These are phyloP conservation scores for Pseudozyma sp. DNA, from an alignment of 1,284 basidiomycete species.

Conservation along the genomic window DNA sequence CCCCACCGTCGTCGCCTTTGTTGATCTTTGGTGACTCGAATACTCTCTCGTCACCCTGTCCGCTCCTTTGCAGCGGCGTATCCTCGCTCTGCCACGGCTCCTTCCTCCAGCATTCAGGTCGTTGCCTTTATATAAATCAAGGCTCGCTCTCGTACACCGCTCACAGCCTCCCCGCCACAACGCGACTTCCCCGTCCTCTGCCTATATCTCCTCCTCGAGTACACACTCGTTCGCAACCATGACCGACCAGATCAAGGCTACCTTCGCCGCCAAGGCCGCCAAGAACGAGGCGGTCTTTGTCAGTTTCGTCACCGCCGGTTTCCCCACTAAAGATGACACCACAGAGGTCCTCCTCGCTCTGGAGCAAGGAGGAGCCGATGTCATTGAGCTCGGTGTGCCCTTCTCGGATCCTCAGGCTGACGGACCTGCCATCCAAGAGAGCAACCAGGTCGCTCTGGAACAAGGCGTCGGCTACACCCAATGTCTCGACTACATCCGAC, in stretches of 20 bases:
- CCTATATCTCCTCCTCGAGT: neutral
- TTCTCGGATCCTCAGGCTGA: conserved; percentile 98
- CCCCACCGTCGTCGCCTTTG: conserved; percentile 18
- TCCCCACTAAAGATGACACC: conserved; percentile 73
- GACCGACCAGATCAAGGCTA: conserved; percentile 61
- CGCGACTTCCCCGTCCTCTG: neutral
- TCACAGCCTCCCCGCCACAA: conserved; percentile 8
- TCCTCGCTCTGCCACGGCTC: conserved; percentile 4
- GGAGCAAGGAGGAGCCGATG: conserved; percentile 90
- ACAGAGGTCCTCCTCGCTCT: conserved; percentile 89
- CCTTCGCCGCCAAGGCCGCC: conserved; percentile 57
- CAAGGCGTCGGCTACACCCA: conserved; percentile 62
- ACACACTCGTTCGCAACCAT: conserved; percentile 28
- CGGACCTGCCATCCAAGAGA: conserved; percentile 85
- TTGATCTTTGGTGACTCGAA: conserved; percentile 32
- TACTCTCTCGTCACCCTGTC: conserved; percentile 15
- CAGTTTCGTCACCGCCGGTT: conserved; percentile 67
- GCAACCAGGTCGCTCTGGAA: conserved; percentile 73
- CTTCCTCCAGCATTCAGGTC: conserved; percentile 8
- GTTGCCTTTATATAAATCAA: neutral
- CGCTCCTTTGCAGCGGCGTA: neutral
- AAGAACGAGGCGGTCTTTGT: conserved; percentile 67
- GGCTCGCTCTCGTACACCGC: neutral
- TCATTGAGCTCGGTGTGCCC: conserved; percentile 93
- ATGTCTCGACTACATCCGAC: conserved; percentile 77